Percentiles rank a stretch among this genome's conserved stretches.
These are phyloP conservation scores for Moricandia moricandioides DNA, from an alignment of 345 rosid species.

Conservation along the genomic window DNA sequence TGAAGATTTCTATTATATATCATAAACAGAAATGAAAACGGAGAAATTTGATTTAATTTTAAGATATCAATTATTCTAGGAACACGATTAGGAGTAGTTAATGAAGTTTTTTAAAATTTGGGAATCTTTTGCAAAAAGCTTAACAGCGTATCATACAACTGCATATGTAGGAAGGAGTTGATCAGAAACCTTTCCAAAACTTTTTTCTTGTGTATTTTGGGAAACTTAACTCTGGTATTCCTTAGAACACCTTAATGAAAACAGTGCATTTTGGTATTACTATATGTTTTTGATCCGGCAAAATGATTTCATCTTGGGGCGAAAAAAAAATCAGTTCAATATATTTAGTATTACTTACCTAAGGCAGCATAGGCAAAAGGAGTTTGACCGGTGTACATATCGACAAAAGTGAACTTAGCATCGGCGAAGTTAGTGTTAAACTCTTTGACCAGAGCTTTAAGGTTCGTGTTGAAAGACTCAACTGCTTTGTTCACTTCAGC, in stretches of 20 bases:
- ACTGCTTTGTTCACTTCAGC: conserved; percentile 30
- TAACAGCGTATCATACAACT: not conserved
- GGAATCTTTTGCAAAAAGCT: not conserved
- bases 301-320: not conserved
- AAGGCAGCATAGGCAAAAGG: conserved; percentile 10
- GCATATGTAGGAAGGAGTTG: not conserved
- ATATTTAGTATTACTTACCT: conserved; percentile 11
- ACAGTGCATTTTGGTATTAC: not conserved
- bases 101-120: not conserved
- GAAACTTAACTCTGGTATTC: not conserved
- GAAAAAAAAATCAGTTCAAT: not conserved
- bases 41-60: not conserved
- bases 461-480: conserved; percentile 36
- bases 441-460: conserved; percentile 31
- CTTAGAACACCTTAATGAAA: not conserved
- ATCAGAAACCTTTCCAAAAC: not conserved
- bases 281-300: not conserved
- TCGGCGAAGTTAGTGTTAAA: conserved; percentile 25
- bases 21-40: not conserved
- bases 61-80: not conserved
- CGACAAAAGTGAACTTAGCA: conserved; percentile 39
- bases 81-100: not conserved
- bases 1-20: not conserved
- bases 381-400: conserved; percentile 15
- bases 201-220: not conserved